These are phyloP conservation scores for Tolypocladium sp. DNA, from an alignment of 2,329 filamentous ascomycete genomes.

Conservation along the genomic window DNA sequence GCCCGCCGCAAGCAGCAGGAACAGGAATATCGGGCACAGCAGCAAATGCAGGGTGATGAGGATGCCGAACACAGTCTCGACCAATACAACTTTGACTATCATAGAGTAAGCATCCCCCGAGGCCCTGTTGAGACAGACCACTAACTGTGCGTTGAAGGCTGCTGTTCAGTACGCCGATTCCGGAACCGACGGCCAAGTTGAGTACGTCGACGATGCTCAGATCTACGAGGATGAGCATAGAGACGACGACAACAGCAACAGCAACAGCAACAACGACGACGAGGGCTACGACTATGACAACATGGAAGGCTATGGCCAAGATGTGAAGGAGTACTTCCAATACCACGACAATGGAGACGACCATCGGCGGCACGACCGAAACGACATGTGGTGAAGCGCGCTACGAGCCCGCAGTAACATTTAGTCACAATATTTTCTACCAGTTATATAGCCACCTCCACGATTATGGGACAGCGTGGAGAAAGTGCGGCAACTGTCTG, in stretches of 20 bases:
- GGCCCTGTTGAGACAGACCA: neutral
- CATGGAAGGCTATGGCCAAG: conserved; percentile 27
- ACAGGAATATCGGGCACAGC: conserved; percentile 37
- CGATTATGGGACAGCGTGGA: conserved; percentile 4
- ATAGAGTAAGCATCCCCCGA: conserved; percentile 29
- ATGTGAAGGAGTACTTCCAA: conserved; percentile 31
- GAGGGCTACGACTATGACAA: conserved; percentile 28
- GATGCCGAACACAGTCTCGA: conserved; percentile 38
- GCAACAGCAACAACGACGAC: conserved; percentile 20
- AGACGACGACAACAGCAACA: conserved; percentile 19
- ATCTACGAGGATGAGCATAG: conserved; percentile 44
- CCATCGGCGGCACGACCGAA: conserved; percentile 23
- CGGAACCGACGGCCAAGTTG: conserved; percentile 30
- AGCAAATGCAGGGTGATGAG: conserved; percentile 33
- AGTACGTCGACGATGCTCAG: conserved; percentile 43
- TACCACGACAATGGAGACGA: conserved; percentile 24
- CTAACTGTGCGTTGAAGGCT: conserved; percentile 19
- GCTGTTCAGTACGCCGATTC: conserved; percentile 37
- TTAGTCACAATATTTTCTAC: conserved; percentile 4
- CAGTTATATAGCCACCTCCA: conserved; percentile 10
- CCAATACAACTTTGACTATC: conserved; percentile 45
- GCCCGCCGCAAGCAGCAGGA: conserved; percentile 40
- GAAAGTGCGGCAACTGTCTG: conserved; percentile 5
- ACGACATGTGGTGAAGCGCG: conserved; percentile 33
- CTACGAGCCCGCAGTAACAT: conserved; percentile 3